These are phyloP conservation scores for Serpula lacrymans DNA, from an alignment of 768 basidiomycete species.

Conservation along the genomic window DNA sequence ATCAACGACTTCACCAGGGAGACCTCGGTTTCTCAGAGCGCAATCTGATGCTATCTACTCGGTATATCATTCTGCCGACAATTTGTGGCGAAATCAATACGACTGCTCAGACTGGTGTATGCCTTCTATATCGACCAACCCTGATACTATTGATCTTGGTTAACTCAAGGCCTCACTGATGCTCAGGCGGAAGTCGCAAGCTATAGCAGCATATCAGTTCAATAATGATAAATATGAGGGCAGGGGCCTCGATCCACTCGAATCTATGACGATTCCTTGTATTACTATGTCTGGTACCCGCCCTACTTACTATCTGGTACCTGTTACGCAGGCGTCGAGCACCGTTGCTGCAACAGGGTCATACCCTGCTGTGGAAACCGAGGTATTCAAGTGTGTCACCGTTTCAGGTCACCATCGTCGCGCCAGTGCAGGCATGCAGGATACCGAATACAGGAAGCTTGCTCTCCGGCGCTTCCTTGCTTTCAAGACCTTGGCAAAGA, in stretches of 20 bases:
- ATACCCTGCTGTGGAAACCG: too few relatives aligned
- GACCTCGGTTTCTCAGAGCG: conserved; percentile 23
- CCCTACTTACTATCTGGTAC: conserved; percentile 14
- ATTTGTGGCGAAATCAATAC: too few relatives aligned
- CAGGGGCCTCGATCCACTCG: conserved; percentile 3
- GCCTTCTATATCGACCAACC: conserved; percentile 20
- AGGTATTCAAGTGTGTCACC: conserved; percentile 25
- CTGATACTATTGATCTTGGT: conserved; percentile 23
- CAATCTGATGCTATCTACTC: conserved; percentile 8
- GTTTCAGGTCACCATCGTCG: conserved; percentile 16
- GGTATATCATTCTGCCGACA: conserved; percentile 22
- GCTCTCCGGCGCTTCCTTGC: conserved; percentile 26
- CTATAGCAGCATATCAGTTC: too few relatives aligned
- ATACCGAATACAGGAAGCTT: conserved; percentile 21
- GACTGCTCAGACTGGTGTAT: conserved; percentile 28
- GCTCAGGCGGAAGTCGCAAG: background rate
- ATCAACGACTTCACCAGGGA: conserved; percentile 21
- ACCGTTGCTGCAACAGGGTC: conserved; percentile 14
- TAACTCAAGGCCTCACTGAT: conserved; percentile 14
- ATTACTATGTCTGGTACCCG: conserved; percentile 13
- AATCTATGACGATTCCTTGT: conserved; percentile 7
- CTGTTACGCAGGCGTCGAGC: conserved; percentile 11
- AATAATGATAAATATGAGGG: too few relatives aligned
- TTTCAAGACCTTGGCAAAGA: conserved; percentile 27
- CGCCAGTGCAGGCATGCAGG: too few relatives aligned